Evolutionary conservation across 2,329 filamentous ascomycete species (phyloP), one percentile per base, ranked within the genome.

Genomic region (Sarocladium strictum): DNA sequence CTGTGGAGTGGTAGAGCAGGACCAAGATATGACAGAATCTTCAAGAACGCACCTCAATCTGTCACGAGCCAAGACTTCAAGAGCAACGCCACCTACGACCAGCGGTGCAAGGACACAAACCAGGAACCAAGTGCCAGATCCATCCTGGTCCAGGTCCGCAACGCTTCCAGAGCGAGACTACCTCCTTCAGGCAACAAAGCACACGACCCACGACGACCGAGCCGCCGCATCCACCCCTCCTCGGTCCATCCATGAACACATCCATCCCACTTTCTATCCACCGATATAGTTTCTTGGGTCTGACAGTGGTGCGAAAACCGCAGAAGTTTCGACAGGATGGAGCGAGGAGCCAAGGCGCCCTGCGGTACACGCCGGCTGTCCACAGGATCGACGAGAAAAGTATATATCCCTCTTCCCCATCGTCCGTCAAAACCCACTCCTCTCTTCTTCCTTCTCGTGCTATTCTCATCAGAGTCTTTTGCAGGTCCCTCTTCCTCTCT

Each of bases 391-490:
- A n/a, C n/a, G n/a, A 51, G 27, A 29, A 51, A 33, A 21, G 23
- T 51, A 51, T 51, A 51, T 51, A 51, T 51, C 47, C 29, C 47
- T 51, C 26, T 32, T 29, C 15, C 27, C 47, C 47, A 35, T 33
- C 27, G 17, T 19, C 47, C 17, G 29, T 23, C 14, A 5, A 27
- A 32, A 3, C 23, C 17, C 21, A 23, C 23, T n/a, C 19, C 23
- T 14, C 21, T 32, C 26, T 17, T 49, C 43, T 49, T 17, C 32
- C 43, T 49, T 32, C 26, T 49, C 43, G 9, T 40, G 7, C 37
- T 40, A 29, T 29, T 23, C 27, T 32, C 24, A 49, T 19, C 43
- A 29, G 32, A 32, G 11, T 7, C 43, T 29, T 49, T 26, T 21
- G 4, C 21, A 6, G 15, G 10, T 10, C 27, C 23, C 6, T 14